Evolutionary conservation across 257 asterid species (phyloP), one percentile per base, ranked within the genome.

Genomic region (Ophiorrhiza pumila): DNA sequence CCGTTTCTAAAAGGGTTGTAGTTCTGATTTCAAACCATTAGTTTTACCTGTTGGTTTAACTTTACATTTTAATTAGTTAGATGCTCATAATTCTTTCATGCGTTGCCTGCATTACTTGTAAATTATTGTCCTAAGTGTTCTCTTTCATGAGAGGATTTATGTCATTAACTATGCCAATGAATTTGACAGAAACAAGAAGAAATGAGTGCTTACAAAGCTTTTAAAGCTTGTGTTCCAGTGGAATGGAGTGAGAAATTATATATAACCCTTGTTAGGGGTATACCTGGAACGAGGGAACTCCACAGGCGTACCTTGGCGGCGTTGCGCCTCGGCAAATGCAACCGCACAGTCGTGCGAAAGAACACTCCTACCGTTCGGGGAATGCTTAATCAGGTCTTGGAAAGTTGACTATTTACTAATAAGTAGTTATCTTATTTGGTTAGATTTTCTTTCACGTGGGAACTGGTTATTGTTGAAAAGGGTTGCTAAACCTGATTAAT

Each of bases 251-350:
- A 88, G 34, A 87, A 88, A 79, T 85, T 94, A 9, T 90, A 91
- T 81, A 78, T 94, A 58, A 94, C 99, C 31, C 93, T 91, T 71
- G 99, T 94, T 60, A 94, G 99, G 80, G 99, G 99, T 18, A 90
- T 88, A 32, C 99, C 99, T 11, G 99, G 99, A 2, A 94, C 99
- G 42, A 76, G 97, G 86, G 87, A 74, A 72, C 95, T 90, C 83
- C 99, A 94, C 74, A 90, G 98, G 71, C 96, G 97, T 81, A 94
- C 99, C 70, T 79, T 94, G 74, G 99, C 90, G 81, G 99, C 98
- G 35, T 60, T 94, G 76, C 93, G 93, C 35, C 97, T 94, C 74
- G 74, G 88, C 65, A 94, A 91, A 82, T 89, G 95, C 80, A 91
- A 94, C 80, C 95, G 98, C 2, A 94, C 97, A 39, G 92, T 94